phyloP scores from a whole-genome alignment of 768 basidiomycete genomes.

The Amanita pseudoporphyria region DNA sequence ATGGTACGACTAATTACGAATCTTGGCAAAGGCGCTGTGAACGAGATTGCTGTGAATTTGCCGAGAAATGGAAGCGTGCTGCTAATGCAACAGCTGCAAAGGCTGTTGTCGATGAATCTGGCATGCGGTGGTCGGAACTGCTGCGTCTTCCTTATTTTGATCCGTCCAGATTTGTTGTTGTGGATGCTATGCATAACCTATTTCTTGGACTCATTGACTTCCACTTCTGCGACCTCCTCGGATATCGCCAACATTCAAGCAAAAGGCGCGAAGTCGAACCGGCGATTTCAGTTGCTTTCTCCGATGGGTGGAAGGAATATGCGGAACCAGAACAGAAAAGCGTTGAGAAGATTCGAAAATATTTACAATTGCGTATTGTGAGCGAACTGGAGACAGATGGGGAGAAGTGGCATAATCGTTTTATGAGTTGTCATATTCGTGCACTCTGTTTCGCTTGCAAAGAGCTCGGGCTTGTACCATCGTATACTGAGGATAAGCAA shows the following conservation, averaged over 20 bases:
- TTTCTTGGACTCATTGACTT: conserved; percentile 16
- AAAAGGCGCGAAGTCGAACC: not conserved
- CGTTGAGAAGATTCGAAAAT: conserved; percentile 6
- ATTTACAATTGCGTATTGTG: conserved; percentile 4
- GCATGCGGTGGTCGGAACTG: conserved; percentile 19
- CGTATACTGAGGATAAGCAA: not conserved
- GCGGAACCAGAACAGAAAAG: conserved; percentile 7
- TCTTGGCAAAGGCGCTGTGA: conserved; percentile 10
- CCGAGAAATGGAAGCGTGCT: conserved; percentile 12
- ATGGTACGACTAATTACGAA: conserved; percentile 12
- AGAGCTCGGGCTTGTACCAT: not conserved
- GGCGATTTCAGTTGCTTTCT: not conserved
- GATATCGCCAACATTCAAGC: conserved; percentile 4
- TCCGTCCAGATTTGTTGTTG: conserved; percentile 18
- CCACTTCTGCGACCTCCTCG: conserved; percentile 9
- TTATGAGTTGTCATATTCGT: not conserved
- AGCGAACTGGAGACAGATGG: not conserved
- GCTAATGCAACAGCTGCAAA: conserved; percentile 9
- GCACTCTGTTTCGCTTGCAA: conserved; percentile 3
- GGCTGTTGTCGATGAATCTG: conserved; percentile 14
- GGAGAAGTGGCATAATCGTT: not conserved
- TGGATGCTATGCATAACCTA: conserved; percentile 29
- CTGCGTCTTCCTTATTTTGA: conserved; percentile 28
- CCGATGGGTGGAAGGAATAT: not conserved
- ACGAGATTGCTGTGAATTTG: not conserved